These are phyloP conservation scores for Begonia loranthoides DNA, from an alignment of 306 rosid genomes.

Conservation along the genomic window DNA sequence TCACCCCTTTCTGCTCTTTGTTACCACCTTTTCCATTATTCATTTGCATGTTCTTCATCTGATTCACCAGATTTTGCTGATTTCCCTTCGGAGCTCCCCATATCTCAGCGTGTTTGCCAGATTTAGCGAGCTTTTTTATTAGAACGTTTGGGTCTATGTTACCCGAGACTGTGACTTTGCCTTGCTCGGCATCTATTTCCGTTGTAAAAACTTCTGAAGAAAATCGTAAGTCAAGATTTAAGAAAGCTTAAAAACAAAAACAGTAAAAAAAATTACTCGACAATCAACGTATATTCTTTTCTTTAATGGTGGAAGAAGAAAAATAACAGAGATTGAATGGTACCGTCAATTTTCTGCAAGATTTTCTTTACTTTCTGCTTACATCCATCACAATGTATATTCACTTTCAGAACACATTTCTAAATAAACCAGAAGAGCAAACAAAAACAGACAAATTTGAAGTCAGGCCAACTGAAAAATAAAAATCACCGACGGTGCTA, in stretches of 20 bases:
- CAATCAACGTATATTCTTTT: too few species aligned
- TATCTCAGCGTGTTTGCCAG: slow-evolving; percentile 79
- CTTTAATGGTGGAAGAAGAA: not conserved
- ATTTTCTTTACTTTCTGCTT: slow-evolving; percentile 91
- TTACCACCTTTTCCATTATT: slow-evolving; percentile 34
- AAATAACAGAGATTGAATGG: not conserved
- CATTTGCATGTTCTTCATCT: slow-evolving; percentile 59
- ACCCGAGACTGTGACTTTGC: slow-evolving; percentile 70
- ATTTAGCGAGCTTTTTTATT: slow-evolving; percentile 68
- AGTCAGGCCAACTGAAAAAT: not conserved
- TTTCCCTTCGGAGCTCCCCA: slow-evolving; percentile 38
- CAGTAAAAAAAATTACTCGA: not conserved
- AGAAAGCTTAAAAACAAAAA: not conserved
- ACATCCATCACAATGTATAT: slow-evolving; percentile 96
- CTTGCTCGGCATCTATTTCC: slow-evolving; percentile 67
- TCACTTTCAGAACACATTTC: slow-evolving; percentile 94
- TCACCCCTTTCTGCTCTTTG: slow-evolving; percentile 31
- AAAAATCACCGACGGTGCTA: not conserved
- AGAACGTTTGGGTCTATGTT: slow-evolving; percentile 63
- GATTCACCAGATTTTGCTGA: slow-evolving; percentile 29
- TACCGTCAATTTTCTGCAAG: slow-evolving; percentile 88
- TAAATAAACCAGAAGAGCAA: slow-evolving; percentile 36
- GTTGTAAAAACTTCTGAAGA: slow-evolving; percentile 54
- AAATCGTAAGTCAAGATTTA: not conserved
- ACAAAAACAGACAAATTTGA: not conserved